Conservation (phyloP, 768 basidiomycete genomes). For the Favolaschia claudopus region DNA sequence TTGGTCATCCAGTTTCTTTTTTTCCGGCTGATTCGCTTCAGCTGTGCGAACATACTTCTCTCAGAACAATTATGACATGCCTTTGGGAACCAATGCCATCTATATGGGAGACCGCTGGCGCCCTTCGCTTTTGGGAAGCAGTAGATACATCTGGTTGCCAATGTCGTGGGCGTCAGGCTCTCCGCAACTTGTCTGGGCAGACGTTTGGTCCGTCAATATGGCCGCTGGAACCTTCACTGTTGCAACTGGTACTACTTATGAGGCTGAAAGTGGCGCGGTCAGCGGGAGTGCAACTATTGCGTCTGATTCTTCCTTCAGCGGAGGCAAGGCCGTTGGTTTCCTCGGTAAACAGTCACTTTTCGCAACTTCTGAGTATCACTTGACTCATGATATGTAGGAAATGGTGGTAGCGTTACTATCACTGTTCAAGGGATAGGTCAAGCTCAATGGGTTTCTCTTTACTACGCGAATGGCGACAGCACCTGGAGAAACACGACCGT, state of each 20-base stretch:
- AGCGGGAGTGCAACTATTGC: conserved; percentile 55
- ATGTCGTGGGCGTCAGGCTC: conserved; percentile 60
- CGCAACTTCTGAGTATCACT: not conserved
- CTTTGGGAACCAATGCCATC: conserved; percentile 54
- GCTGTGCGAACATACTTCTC: conserved; percentile 65
- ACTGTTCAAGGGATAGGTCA: conserved; percentile 62
- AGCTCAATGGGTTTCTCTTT: conserved; percentile 67
- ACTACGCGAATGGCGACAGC: conserved; percentile 68
- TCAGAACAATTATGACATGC: conserved; percentile 65
- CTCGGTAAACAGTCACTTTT: conserved; percentile 49
- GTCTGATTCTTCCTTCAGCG: conserved; percentile 56
- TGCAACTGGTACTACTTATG: conserved; percentile 60
- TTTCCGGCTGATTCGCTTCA: too few species aligned
- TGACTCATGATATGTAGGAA: conserved; percentile 42
- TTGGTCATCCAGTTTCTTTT: too few species aligned
- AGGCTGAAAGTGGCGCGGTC: conserved; percentile 60
- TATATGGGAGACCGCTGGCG: conserved; percentile 76
- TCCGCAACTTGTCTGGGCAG: conserved; percentile 62
- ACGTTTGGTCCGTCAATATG: conserved; percentile 64
- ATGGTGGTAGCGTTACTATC: conserved; percentile 64
- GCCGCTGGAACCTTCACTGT: conserved; percentile 57
- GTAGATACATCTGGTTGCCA: conserved; percentile 69
- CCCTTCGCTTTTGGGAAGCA: conserved; percentile 58
- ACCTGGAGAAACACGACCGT: conserved; percentile 67
- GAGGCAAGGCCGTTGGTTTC: conserved; percentile 60